Conservation (phyloP, 1,284 basidiomycete species). For the Apiotrichum sp. region DNA sequence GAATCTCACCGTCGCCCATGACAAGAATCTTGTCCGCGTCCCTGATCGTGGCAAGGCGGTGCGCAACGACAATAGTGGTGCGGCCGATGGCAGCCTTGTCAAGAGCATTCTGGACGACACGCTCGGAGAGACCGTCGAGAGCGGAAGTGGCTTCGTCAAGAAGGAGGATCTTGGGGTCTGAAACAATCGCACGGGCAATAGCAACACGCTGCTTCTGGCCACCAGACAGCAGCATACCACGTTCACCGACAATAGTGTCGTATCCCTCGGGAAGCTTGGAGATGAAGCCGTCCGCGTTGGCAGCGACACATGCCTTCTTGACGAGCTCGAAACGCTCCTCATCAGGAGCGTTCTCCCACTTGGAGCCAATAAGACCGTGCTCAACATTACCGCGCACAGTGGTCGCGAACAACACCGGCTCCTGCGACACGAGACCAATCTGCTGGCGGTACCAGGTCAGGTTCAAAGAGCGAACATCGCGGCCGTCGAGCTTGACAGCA, state of each 20-base stretch:
- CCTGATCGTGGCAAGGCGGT: constrained; percentile 48
- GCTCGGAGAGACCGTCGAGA: constrained; percentile 82
- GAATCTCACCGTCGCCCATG: constrained; percentile 72
- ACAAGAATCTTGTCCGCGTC: constrained; percentile 70
- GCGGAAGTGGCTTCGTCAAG: constrained; percentile 67
- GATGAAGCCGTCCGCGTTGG: constrained; percentile 89
- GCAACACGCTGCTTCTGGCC: constrained; percentile 90
- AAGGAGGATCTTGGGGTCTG: constrained; percentile 59
- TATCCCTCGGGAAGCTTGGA: constrained; percentile 76
- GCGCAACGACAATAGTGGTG: constrained; percentile 51
- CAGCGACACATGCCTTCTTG: constrained; percentile 79
- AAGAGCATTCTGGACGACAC: constrained; percentile 88
- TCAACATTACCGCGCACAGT: constrained; percentile 73
- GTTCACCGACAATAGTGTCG: constrained; percentile 86
- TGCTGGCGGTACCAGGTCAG: constrained; percentile 81
- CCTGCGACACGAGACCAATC: constrained; percentile 82
- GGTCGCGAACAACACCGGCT: constrained; percentile 80
- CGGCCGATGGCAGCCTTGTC: constrained; percentile 73
- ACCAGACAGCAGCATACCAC: constrained; percentile 83
- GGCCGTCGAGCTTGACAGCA: constrained; percentile 68
- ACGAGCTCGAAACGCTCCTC: constrained; percentile 74
- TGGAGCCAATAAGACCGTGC: constrained; percentile 76
- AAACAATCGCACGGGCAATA: constrained; percentile 88
- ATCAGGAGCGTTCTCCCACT: constrained; percentile 60
- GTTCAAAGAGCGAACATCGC: constrained; percentile 71